These are phyloP conservation scores for Penicillium simplicissimum DNA, from an alignment of 495 filamentous ascomycete genomes.

Conservation along the genomic window DNA sequence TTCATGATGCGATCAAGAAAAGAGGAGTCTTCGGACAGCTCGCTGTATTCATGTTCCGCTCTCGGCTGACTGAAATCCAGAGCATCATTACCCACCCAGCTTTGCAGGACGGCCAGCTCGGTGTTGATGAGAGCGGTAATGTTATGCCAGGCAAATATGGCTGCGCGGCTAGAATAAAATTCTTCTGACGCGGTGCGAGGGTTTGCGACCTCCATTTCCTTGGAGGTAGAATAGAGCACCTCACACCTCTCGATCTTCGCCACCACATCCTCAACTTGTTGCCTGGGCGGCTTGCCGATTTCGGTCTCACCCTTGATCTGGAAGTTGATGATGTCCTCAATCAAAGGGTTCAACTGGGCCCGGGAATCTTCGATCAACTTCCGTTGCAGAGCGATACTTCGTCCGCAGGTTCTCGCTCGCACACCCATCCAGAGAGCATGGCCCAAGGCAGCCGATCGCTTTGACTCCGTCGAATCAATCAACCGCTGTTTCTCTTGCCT, in stretches of 20 bases:
- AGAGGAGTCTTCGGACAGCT: slow-evolving; percentile 81
- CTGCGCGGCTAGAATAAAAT: slow-evolving; percentile 77
- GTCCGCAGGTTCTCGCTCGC: slow-evolving; percentile 75
- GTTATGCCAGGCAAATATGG: slow-evolving; percentile 94
- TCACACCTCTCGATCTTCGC: slow-evolving; percentile 86
- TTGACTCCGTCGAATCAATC: slow-evolving; percentile 77
- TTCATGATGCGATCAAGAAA: slow-evolving; percentile 98
- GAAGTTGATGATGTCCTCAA: slow-evolving; percentile 89
- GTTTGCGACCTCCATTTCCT: slow-evolving; percentile 69
- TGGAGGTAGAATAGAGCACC: slow-evolving; percentile 75
- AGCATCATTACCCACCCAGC: slow-evolving; percentile 95
- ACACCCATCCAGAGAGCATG: slow-evolving; percentile 90
- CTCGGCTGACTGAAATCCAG: slow-evolving; percentile 78
- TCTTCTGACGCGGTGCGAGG: slow-evolving; percentile 69
- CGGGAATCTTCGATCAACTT: slow-evolving; percentile 82
- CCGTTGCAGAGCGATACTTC: slow-evolving; percentile 77
- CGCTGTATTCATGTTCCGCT: slow-evolving; percentile 49
- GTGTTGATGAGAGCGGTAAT: slow-evolving; percentile 98
- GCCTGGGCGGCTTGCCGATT: slow-evolving; percentile 78
- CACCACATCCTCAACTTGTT: slow-evolving; percentile 88
- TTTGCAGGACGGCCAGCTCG: slow-evolving; percentile 83
- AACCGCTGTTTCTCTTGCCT: slow-evolving; percentile 95
- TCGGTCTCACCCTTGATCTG: slow-evolving; percentile 92
- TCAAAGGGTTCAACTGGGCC: slow-evolving; percentile 61
- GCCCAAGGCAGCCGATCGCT: slow-evolving; percentile 69